A percentile compares a stretch with the other conserved stretches of the same genome.
Conservation (phyloP, 495 filamentous ascomycete species). For the Tetracladium marchalianum region DNA sequence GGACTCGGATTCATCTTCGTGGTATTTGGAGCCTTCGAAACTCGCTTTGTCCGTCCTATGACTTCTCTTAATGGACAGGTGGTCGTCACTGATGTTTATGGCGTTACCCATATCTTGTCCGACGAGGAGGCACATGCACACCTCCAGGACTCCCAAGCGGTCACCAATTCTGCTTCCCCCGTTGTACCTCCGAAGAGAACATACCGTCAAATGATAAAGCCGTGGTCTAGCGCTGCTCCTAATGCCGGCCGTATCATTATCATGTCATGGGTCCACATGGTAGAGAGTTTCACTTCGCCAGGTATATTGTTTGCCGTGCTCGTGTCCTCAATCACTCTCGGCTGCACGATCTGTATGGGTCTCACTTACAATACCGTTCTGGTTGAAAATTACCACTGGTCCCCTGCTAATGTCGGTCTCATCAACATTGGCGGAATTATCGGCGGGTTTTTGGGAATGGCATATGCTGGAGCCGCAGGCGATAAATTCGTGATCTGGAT, state of each 20-base stretch:
- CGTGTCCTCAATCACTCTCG: slow-evolving; percentile 25
- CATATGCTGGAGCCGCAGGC: slow-evolving; percentile 26
- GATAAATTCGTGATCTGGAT: slow-evolving; percentile 25
- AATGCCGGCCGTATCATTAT: slow-evolving; percentile 11
- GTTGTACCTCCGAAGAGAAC: slow-evolving; percentile 20
- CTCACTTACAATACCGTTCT: slow-evolving; percentile 30
- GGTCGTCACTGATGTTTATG: slow-evolving; percentile 29
- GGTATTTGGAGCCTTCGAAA: slow-evolving; percentile 24
- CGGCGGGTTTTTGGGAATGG: slow-evolving; percentile 29
- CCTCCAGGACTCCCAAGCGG: neutral
- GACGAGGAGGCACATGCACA: slow-evolving; percentile 7
- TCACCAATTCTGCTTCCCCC: slow-evolving; percentile 13
- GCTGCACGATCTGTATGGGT: slow-evolving; percentile 25
- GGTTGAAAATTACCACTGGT: slow-evolving; percentile 24
- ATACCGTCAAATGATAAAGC: slow-evolving; percentile 24
- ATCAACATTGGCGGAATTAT: slow-evolving; percentile 13
- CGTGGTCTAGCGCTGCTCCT: slow-evolving; percentile 11
- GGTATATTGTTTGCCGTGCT: slow-evolving; percentile 29
- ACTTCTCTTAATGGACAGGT: slow-evolving; percentile 21
- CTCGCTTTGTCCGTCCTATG: slow-evolving; percentile 20
- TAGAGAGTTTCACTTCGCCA: slow-evolving; percentile 26
- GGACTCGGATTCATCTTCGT: slow-evolving; percentile 25
- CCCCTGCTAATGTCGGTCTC: neutral
- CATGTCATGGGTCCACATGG: slow-evolving; percentile 24
- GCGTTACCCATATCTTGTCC: slow-evolving; percentile 22